Conservation (phyloP, 176 grass and related monocot genomes). For the Ampelocalamus luodianensis region DNA sequence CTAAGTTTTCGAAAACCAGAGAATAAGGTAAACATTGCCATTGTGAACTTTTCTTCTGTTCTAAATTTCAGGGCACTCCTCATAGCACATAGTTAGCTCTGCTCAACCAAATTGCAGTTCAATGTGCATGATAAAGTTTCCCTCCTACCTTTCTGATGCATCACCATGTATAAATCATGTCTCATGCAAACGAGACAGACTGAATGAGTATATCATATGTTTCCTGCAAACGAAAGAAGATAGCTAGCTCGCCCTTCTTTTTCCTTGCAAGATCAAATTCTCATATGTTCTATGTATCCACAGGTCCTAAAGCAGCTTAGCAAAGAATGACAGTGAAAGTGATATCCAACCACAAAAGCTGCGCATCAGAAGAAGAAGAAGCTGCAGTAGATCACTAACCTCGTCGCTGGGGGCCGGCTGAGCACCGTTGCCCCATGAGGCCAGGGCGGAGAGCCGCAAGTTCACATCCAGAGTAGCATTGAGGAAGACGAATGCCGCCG, state of each 20-base stretch:
- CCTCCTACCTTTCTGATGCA: background rate
- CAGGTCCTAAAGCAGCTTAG: background rate
- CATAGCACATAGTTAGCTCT: background rate
- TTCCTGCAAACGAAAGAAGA: background rate
- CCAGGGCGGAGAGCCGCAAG: slow-evolving; percentile 36
- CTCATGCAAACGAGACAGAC: background rate
- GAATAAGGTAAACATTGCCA: too few species aligned
- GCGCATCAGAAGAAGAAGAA: background rate
- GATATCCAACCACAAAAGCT: background rate
- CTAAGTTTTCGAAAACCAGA: too few species aligned
- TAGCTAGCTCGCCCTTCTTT: background rate
- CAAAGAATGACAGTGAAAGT: background rate
- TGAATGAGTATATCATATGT: too few species aligned
- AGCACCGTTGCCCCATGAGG: slow-evolving; percentile 37
- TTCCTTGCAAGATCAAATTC: background rate
- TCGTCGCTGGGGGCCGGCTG: slow-evolving; percentile 6
- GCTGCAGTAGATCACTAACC: slow-evolving; percentile 37
- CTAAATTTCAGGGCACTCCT: background rate
- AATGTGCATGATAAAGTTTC: background rate
- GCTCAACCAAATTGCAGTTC: background rate
- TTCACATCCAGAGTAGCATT: slow-evolving; percentile 37
- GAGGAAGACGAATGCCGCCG: slow-evolving; percentile 38
- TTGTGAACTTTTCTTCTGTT: background rate
- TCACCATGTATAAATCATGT: background rate
- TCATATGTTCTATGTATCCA: background rate